Evolutionary conservation across 371 early-diverging fungal species (phyloP).

Genomic region (Mucor saturninus): DNA sequence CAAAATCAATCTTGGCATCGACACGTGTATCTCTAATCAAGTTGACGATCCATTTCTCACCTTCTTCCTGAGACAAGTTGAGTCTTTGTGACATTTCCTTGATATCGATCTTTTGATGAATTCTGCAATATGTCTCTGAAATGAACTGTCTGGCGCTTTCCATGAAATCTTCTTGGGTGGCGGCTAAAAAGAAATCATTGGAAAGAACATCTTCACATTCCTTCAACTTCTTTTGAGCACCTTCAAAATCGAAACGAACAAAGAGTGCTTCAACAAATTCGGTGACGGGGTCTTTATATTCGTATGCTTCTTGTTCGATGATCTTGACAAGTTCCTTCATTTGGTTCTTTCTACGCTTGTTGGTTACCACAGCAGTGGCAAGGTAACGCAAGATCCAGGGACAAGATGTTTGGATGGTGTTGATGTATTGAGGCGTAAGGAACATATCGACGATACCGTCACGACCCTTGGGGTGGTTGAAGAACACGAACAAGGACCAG

Average conservation of each 20-base stretch:
- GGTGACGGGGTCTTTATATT: constrained; percentile 87
- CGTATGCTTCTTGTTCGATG: constrained; percentile 83
- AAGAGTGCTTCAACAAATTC: constrained; percentile 91
- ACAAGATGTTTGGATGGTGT: constrained; percentile 93
- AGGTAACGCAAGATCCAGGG: constrained; percentile 96
- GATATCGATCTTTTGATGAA: constrained; percentile 93
- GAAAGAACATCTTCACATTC: constrained; percentile 86
- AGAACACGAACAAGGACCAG: constrained; percentile 96
- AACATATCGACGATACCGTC: constrained; percentile 93
- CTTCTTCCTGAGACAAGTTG: constrained; percentile 86
- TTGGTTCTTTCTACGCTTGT: constrained; percentile 84
- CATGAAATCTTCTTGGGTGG: constrained; percentile 86
- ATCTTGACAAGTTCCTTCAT: constrained; percentile 92
- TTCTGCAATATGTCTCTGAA: constrained; percentile 94
- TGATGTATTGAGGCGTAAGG: constrained; percentile 90
- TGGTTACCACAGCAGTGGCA: constrained; percentile 87
- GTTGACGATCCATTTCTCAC: constrained; percentile 97
- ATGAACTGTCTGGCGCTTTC: constrained; percentile 92
- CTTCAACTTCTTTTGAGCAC: constrained; percentile 86
- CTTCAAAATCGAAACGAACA: constrained; percentile 92
- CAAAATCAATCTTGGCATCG: constrained; percentile 95
- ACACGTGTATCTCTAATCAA: constrained; percentile 93
- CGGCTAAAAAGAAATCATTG: constrained; percentile 89
- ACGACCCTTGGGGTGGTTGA: constrained; percentile 95
- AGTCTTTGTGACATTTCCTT: constrained; percentile 79